Evolutionary conservation across 805 yeast species (phyloP).

Genomic region (Lipomyces orientalis): DNA sequence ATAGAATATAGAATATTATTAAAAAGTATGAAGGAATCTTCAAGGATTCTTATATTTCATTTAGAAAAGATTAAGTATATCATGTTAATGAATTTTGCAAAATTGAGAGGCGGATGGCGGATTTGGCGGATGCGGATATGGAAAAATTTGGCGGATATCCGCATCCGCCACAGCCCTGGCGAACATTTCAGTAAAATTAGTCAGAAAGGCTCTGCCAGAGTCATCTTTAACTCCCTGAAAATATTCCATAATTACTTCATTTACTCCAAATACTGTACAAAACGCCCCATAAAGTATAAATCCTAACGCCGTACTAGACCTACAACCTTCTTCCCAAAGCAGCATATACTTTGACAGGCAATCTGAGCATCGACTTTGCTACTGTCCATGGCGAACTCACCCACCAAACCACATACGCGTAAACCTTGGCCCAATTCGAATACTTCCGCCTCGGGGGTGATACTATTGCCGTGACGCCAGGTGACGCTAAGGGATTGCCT

Average conservation of each 20-base stretch:
- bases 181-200: too few relatives aligned
- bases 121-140: too few relatives aligned
- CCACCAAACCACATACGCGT: slow-evolving; percentile 8
- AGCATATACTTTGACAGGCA: slow-evolving; percentile 7
- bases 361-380: slow-evolving; percentile 1
- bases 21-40: too few relatives aligned
- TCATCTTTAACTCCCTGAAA: background rate
- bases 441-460: slow-evolving; percentile 5
- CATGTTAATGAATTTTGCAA: too few relatives aligned
- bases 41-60: too few relatives aligned
- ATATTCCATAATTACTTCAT: background rate
- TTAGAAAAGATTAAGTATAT: too few relatives aligned
- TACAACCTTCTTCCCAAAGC: slow-evolving; percentile 9
- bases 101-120: too few relatives aligned
- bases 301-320: background rate
- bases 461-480: background rate
- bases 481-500: background rate
- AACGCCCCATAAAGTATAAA: background rate
- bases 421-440: background rate
- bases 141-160: too few relatives aligned
- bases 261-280: slow-evolving; percentile 4
- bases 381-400: slow-evolving; percentile 5
- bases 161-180: too few relatives aligned
- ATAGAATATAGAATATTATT: too few relatives aligned
- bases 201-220: background rate